A percentile compares a stretch with the other conserved stretches of the same genome.
phyloP scores from a whole-genome alignment of 2,329 filamentous ascomycete species.

The Xylariaceae sp. region DNA sequence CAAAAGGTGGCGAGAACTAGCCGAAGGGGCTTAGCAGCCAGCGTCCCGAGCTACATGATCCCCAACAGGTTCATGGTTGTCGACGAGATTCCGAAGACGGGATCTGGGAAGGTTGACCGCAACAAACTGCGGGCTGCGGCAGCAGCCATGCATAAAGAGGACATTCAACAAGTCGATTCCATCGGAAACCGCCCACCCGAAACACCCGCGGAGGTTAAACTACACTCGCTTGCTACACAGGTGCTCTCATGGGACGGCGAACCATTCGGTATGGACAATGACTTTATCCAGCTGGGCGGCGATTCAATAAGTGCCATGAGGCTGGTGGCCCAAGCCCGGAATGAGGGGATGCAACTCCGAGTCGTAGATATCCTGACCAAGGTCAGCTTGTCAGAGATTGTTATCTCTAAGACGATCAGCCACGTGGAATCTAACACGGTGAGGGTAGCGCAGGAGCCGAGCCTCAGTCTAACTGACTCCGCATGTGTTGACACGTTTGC shows the following conservation, averaged over 20 bases:
- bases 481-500: neutral
- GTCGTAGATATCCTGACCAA: neutral
- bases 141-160: neutral
- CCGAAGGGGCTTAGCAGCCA: neutral
- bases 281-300: neutral
- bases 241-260: neutral
- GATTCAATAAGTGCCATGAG: constrained; percentile 1
- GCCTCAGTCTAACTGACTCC: constrained; percentile 1
- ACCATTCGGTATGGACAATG: constrained; percentile 2
- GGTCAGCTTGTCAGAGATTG: neutral
- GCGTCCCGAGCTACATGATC: neutral
- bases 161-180: neutral
- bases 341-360: neutral
- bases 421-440: neutral
- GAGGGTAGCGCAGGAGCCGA: neutral
- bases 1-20: neutral
- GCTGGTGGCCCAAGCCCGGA: neutral
- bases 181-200: neutral
- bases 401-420: neutral
- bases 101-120: constrained; percentile 2
- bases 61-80: neutral
- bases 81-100: neutral
- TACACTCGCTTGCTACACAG: neutral
- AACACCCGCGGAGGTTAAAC: neutral
- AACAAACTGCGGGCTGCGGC: neutral